These are phyloP conservation scores for Amaranthus palmeri DNA, from an alignment of 148 eudicot genomes.

Conservation along the genomic window DNA sequence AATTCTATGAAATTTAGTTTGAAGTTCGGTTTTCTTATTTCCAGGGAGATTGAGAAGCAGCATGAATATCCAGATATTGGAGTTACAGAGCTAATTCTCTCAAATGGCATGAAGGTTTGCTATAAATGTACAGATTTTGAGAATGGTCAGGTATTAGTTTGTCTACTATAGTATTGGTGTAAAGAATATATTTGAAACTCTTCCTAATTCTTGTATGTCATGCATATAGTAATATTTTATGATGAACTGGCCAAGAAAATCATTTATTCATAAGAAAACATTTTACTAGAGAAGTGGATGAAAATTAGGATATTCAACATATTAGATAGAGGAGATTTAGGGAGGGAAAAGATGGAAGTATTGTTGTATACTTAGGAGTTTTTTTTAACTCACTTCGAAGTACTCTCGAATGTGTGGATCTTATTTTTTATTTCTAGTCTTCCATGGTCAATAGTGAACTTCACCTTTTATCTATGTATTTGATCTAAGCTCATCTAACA, in stretches of 20 bases:
- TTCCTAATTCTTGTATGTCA: neutral
- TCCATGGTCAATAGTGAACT: too few species aligned
- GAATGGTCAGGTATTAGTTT: slow-evolving; percentile 67
- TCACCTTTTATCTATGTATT: too few species aligned
- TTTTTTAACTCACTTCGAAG: too few species aligned
- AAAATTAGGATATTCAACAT: too few species aligned
- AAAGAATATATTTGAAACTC: neutral
- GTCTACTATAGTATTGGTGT: neutral
- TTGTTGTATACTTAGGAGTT: too few species aligned
- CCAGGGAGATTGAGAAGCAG: slow-evolving; percentile 47
- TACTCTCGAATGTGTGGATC: too few species aligned
- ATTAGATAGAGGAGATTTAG: too few species aligned
- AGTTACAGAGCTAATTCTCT: slow-evolving; percentile 58
- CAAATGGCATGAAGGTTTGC: slow-evolving; percentile 87
- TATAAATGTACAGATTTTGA: slow-evolving; percentile 74
- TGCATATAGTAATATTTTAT: neutral
- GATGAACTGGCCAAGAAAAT: neutral
- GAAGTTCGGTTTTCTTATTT: slow-evolving; percentile 4
- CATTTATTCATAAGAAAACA: too few species aligned
- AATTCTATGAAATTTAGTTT: neutral
- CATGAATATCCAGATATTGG: slow-evolving; percentile 52
- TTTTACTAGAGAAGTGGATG: too few species aligned
- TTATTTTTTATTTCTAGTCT: too few species aligned
- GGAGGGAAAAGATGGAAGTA: too few species aligned
- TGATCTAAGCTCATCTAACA: too few species aligned